Percentiles rank a stretch among this genome's conserved stretches.
These are phyloP conservation scores for Kwoniella dejecticola DNA, from an alignment of 768 basidiomycete genomes.

Conservation along the genomic window DNA sequence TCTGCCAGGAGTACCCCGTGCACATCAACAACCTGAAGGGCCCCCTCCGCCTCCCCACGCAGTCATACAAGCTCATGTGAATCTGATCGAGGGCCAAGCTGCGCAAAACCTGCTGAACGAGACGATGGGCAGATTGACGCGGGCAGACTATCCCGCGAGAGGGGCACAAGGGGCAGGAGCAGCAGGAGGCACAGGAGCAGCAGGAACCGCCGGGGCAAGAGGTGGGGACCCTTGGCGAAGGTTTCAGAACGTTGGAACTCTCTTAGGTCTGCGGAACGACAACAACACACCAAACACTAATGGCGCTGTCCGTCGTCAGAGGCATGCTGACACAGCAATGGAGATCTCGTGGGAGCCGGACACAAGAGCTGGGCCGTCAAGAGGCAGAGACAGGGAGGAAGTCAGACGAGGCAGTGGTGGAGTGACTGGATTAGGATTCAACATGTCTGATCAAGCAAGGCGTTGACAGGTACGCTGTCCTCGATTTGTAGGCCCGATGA, in stretches of 20 bases:
- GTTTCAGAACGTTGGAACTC: constrained; percentile 19
- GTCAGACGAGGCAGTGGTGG: constrained; percentile 14
- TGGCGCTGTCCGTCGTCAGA: background rate
- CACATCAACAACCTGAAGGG: background rate
- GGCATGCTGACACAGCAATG: background rate
- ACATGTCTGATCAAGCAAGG: constrained; percentile 8
- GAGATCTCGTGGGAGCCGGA: constrained; percentile 8
- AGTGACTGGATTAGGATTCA: constrained; percentile 18
- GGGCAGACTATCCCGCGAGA: background rate
- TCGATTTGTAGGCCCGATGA: too few relatives aligned
- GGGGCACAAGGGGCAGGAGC: background rate
- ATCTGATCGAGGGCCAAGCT: constrained; percentile 10
- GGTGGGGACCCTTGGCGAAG: constrained; percentile 13
- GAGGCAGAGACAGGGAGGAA: background rate
- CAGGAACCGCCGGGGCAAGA: too few relatives aligned
- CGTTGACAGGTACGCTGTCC: background rate
- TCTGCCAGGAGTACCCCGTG: background rate
- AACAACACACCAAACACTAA: background rate
- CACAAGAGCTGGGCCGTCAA: constrained; percentile 1
- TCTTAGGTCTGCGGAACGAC: constrained; percentile 18
- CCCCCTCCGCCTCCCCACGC: background rate
- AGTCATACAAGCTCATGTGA: constrained; percentile 9
- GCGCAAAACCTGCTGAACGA: background rate
- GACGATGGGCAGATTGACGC: background rate
- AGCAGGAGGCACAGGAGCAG: background rate